A percentile compares a stretch with the other conserved stretches of the same genome.
phyloP scores from a whole-genome alignment of 78 protist genomes.

The Dictyostelium firmibasis region DNA sequence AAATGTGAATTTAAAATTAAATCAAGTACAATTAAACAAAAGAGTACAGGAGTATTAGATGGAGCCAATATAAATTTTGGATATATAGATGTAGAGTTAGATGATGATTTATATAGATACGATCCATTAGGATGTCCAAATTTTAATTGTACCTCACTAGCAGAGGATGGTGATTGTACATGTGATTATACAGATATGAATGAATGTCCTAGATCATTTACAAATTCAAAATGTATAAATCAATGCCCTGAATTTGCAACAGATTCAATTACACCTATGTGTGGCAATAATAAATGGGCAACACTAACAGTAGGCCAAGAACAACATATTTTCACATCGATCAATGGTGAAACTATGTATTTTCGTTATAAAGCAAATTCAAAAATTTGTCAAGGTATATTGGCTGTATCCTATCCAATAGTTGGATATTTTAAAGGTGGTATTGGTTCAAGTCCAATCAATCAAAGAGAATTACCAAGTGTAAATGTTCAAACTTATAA shows the following conservation, averaged over 20 bases:
- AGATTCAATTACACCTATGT: not conserved
- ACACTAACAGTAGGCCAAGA: not conserved
- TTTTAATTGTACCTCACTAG: not conserved
- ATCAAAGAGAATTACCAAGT: not conserved
- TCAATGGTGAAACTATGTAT: not conserved
- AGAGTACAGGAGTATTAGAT: conserved; percentile 8
- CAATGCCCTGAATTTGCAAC: not conserved
- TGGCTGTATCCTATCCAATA: not conserved
- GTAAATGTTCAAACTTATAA: not conserved
- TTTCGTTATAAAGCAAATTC: conserved; percentile 51
- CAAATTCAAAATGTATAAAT: not conserved
- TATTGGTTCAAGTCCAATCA: not conserved
- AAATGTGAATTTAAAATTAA: not conserved
- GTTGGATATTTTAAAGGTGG: not conserved
- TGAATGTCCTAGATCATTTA: not conserved
- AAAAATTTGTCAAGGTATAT: conserved; percentile 14
- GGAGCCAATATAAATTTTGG: conserved; percentile 41
- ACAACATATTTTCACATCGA: not conserved
- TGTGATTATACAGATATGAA: conserved; percentile 42
- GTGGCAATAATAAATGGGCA: conserved; percentile 1
- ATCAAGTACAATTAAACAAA: not conserved
- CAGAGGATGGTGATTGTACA: conserved; percentile 2
- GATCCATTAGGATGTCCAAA: conserved; percentile 31
- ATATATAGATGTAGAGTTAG: conserved; percentile 28
- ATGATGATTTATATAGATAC: not conserved